Evolutionary conservation across 2,329 filamentous ascomycete genomes (phyloP), one percentile per base, ranked within the genome.

Genomic region (Paecilomyces sp.): DNA sequence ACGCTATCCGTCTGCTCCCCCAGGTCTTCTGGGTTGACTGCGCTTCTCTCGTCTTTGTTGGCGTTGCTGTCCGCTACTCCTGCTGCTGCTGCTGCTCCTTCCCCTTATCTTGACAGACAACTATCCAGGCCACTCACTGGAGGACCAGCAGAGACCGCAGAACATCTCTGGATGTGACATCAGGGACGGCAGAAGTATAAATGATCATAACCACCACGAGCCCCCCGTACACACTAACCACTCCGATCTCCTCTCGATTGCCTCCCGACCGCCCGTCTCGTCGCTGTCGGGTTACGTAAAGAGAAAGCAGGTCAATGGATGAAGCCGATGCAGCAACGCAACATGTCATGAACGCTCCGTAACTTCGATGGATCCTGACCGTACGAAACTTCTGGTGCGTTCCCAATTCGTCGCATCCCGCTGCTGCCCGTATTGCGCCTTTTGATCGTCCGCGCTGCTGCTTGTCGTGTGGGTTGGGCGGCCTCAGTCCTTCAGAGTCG

Each of bases 231-330:
- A 28, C 3, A 28, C 25, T 28, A 28, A 28, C 25, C 25, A 28
- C 25, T 53, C 51, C 13, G 51, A 53, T 53, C 51, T 53, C 22
- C 47, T 30, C 22, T 53, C 51, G 11, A 25, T 53, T 30, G 24
- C 51, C 31, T 33, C 31, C 31, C 22, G 34, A 65, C 67, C 66
- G 64, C 65, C 66, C 65, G 67, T 64, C 62, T 59, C 64, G 58
- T 47, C 47, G 66, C 63, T 62, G 62, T 66, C 67, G 65, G 72
- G 73, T 76, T 76, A 76, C 74, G 74, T 76, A 76, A 76, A 74
- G 71, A 55, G 73, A 72, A 72, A 63, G 60, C 58, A 60, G 58
- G 36, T 61, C 61, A 60, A 58, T 62, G 58, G 58, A 52, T 36
- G 56, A 59, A 22, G 24, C 41, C 31, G 47, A 30, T 28, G 50